Base-by-base conservation (phyloP, 306 rosid genomes). In the Quercus berberidifolia region DNA sequence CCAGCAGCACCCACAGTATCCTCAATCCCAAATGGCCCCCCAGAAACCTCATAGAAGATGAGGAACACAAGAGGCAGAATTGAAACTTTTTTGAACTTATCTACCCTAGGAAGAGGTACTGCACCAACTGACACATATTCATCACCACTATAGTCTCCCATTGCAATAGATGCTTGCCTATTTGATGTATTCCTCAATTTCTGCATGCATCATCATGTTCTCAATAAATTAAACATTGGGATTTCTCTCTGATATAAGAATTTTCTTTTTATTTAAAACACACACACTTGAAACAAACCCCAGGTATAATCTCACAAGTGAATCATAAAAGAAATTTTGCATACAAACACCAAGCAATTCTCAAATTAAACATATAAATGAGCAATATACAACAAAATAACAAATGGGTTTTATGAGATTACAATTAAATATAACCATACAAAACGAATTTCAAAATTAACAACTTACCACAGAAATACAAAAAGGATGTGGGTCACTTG, bases 11-110 rank as follows among this genome's bases (percentile, higher is more conserved):
- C 76, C 28, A 95, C 98, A 76, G 92, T 87, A 30, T 92, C 97
- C 88, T 92, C 99, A 7, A 90, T 81, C 19, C 99, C 99, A 71
- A 95, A 95, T 11, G 99, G 97, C 0, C 98, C 98, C 0, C 98
- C 99, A 20, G 99, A 92, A 35, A 92, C 99, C 90, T 95, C 99
- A 76, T 91, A 95, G 90, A 92, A 95, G 76, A 95, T 95, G 65
- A 95, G 91, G 85, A 95, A 95, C 51, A 95, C 90, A 56, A 95
- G 92, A 57, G 97, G 97, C 69, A 95, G 74, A 65, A 90, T 80
- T 7, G 98, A 91, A 82, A 94, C 88, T 81, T 91, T 91, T 80
- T 78, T 86, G 56, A 76, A 18, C 67, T 76, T 90, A 85, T 80
- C 83, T 69, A 65, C 54, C 71, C 73, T 83, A 18, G 89, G 82